phyloP scores from a whole-genome alignment of 2,329 filamentous ascomycete species.

The Eutypa lata region DNA sequence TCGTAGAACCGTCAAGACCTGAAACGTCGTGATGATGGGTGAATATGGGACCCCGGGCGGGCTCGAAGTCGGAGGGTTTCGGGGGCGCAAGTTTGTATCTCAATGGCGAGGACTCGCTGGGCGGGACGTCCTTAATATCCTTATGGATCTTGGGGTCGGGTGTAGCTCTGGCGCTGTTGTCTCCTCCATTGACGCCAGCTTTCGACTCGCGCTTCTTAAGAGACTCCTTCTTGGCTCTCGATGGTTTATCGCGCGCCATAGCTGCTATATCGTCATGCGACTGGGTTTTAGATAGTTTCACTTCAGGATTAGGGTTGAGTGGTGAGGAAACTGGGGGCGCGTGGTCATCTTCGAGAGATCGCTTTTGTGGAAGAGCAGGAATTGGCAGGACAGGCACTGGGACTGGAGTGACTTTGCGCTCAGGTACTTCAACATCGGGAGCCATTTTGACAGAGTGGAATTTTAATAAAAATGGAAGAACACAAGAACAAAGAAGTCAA shows the following conservation, averaged over 20 bases:
- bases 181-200: constrained; percentile 39
- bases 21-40: constrained; percentile 52
- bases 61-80: constrained; percentile 59
- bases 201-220: constrained; percentile 68
- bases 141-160: constrained; percentile 49
- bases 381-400: constrained; percentile 29
- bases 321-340: constrained; percentile 70
- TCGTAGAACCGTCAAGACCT: constrained; percentile 44
- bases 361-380: constrained; percentile 60
- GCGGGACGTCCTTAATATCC: constrained; percentile 32
- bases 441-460: constrained; percentile 17
- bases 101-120: constrained; percentile 48
- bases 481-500: too few species aligned
- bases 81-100: constrained; percentile 64
- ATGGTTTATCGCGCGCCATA: constrained; percentile 46
- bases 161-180: constrained; percentile 47
- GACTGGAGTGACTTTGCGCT: constrained; percentile 28
- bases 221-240: constrained; percentile 61
- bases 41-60: constrained; percentile 55
- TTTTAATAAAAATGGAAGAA: too few species aligned
- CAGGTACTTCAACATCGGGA: constrained; percentile 24
- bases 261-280: constrained; percentile 33
- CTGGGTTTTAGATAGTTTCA: constrained; percentile 33
- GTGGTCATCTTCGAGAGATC: constrained; percentile 66
- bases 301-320: constrained; percentile 63